Evolutionary conservation across 2,329 filamentous ascomycete species (phyloP).

Genomic region (Pleoardoris graminearum): DNA sequence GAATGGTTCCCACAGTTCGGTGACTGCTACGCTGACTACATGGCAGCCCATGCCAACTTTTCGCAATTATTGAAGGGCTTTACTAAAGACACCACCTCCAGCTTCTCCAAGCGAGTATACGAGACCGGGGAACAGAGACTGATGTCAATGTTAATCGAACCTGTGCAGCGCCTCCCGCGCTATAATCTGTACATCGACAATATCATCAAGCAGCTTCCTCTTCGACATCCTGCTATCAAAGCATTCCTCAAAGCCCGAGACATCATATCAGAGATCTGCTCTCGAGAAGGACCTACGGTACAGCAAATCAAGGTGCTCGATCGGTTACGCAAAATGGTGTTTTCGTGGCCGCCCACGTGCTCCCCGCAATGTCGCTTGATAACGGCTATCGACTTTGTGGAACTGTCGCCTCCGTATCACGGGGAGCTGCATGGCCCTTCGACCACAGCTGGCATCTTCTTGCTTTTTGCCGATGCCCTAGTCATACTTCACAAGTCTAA

Average conservation of each 20-base stretch:
- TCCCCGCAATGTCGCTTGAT: slow-evolving; percentile 78
- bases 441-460: slow-evolving; percentile 65
- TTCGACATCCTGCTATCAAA: slow-evolving; percentile 82
- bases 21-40: slow-evolving; percentile 89
- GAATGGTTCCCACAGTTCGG: slow-evolving; percentile 95
- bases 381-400: slow-evolving; percentile 76
- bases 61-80: slow-evolving; percentile 79
- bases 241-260: slow-evolving; percentile 86
- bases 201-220: slow-evolving; percentile 82
- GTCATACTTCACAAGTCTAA: slow-evolving; percentile 74
- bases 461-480: slow-evolving; percentile 83
- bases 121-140: slow-evolving; percentile 88
- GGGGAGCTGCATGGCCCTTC: slow-evolving; percentile 52
- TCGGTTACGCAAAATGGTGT: slow-evolving; percentile 74
- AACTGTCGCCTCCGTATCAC: slow-evolving; percentile 73
- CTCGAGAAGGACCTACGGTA: slow-evolving; percentile 72
- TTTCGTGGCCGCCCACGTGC: slow-evolving; percentile 74
- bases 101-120: slow-evolving; percentile 77
- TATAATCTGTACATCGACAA: slow-evolving; percentile 97
- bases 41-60: slow-evolving; percentile 85
- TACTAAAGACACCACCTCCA: slow-evolving; percentile 75
- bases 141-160: slow-evolving; percentile 91
- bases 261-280: slow-evolving; percentile 94
- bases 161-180: slow-evolving; percentile 88
- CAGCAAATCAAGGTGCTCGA: slow-evolving; percentile 75